Percentiles rank a stretch among this genome's conserved stretches.
These are phyloP conservation scores for Trichoderma sp. DNA, from an alignment of 2,329 filamentous ascomycete genomes.

Conservation along the genomic window DNA sequence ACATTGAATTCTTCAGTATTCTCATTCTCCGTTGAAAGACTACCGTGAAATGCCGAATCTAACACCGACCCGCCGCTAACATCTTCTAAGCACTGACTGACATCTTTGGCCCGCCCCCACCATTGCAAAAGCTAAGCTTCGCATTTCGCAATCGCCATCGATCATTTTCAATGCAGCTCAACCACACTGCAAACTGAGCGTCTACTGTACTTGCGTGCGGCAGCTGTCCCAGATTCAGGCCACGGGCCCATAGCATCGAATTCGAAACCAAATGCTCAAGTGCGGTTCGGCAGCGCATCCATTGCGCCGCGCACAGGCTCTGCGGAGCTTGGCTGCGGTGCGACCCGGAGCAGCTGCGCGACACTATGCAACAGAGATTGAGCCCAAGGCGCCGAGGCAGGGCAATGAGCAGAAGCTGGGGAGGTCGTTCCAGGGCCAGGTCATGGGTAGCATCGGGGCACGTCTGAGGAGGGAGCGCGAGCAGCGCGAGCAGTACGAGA, in stretches of 20 bases:
- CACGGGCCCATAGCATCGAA: neutral
- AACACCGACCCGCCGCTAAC: neutral
- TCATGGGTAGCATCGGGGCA: slow-evolving; percentile 59
- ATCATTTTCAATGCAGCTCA: neutral
- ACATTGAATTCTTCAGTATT: neutral
- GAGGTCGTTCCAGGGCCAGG: slow-evolving; percentile 57
- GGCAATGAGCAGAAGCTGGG: slow-evolving; percentile 42
- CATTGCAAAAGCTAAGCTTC: neutral
- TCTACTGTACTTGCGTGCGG: neutral
- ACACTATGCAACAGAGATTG: slow-evolving; percentile 40
- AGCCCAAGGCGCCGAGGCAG: slow-evolving; percentile 35
- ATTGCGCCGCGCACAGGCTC: slow-evolving; percentile 30
- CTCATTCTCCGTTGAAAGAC: neutral
- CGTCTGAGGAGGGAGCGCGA: slow-evolving; percentile 56
- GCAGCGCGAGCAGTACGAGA: slow-evolving; percentile 53
- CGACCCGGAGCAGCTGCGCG: slow-evolving; percentile 28
- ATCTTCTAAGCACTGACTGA: neutral
- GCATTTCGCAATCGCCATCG: neutral
- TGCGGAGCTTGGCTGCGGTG: slow-evolving; percentile 32
- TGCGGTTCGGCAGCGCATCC: slow-evolving; percentile 34
- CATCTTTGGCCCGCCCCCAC: slow-evolving; percentile 8
- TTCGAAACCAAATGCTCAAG: slow-evolving; percentile 4
- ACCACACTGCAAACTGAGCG: neutral
- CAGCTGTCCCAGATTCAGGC: neutral
- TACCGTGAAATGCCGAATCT: neutral